Base-by-base conservation (phyloP, 805 yeast genomes). In the Kuraishia floccosa region DNA sequence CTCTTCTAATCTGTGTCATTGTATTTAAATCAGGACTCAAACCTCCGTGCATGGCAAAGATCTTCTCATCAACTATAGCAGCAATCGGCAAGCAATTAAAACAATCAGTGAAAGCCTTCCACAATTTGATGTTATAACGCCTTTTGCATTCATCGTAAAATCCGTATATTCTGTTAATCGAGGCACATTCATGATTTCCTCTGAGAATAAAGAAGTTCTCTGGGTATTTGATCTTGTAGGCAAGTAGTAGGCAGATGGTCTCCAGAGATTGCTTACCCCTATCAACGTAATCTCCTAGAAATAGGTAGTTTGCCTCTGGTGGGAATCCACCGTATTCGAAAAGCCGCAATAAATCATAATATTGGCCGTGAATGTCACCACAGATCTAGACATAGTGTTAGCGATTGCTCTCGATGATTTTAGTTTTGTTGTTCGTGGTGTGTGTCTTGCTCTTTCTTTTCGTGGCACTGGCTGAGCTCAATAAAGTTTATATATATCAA, bases 321-420 rank as follows among this genome's bases (percentile, higher is more conserved):
- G 98, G 98, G 68, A 91, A 89, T 3, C 97, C 98, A 47, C 98
- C 97, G 52, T 89, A 89, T 64, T 91, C 97, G 50, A 89, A 89
- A 47, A 89, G 72, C 59, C 98, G 80, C 54, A 89, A 70, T 47
- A 89, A 72, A 59, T 89, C 98, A 54, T 89, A 89, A 60, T 91
- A 89, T 62, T 89, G 98, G 35, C 98, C 98, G 58, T 89, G 98
- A 50, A 89, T 91, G 58, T 89, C 98, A 58, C 98, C 98, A 63
- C 96, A 86, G 36, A 81, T 81, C 63, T 70, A 38, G 19, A 27
- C 17, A 4, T 6, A 24, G 15, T 14, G 28, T 26, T 26, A 26
- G 28, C 11, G 17, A 7, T 19, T 19, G 22, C 9, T 10, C 10
- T 19, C 10, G 22, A 18, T 32, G 27, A 25, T 19, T 16, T 15